Conservation (phyloP, 805 yeast genomes). For the Candida lessepsii region DNA sequence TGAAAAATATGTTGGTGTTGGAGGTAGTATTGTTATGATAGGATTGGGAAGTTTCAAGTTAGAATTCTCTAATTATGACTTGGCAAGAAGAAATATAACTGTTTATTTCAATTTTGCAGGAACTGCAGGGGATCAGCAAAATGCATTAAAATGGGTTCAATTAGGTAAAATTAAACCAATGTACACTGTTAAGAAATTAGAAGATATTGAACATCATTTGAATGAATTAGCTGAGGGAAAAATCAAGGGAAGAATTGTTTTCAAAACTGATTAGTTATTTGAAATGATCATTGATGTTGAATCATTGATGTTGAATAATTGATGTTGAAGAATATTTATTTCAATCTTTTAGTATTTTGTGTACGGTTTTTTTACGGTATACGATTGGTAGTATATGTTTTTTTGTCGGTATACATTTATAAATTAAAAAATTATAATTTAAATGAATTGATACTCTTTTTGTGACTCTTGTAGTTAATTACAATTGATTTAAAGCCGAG, state of each 20-base stretch:
- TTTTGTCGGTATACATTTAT: no score
- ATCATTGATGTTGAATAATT: background rate
- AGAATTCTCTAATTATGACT: slow-evolving; percentile 28
- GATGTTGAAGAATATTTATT: no score
- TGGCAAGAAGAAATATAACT: slow-evolving; percentile 42
- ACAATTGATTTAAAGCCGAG: no score
- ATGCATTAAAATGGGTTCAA: slow-evolving; percentile 42
- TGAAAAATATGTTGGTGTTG: slow-evolving; percentile 28
- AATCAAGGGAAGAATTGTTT: slow-evolving; percentile 44
- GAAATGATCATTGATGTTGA: background rate
- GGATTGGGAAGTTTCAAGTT: slow-evolving; percentile 42
- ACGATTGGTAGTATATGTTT: no score
- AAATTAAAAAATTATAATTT: no score
- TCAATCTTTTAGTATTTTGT: no score
- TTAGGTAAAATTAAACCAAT: slow-evolving; percentile 40
- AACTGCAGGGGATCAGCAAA: slow-evolving; percentile 40
- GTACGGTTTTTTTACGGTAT: no score
- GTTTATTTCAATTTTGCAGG: slow-evolving; percentile 46
- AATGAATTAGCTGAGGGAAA: slow-evolving; percentile 36
- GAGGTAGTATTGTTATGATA: slow-evolving; percentile 42
- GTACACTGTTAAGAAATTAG: slow-evolving; percentile 27
- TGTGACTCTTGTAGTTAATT: no score
- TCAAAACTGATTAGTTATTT: slow-evolving; percentile 16
- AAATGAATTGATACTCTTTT: no score
- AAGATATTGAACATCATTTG: slow-evolving; percentile 35